Evolutionary conservation across 2,329 filamentous ascomycete species (phyloP), one percentile per base, ranked within the genome.

Genomic region (Lachnellula suecica): DNA sequence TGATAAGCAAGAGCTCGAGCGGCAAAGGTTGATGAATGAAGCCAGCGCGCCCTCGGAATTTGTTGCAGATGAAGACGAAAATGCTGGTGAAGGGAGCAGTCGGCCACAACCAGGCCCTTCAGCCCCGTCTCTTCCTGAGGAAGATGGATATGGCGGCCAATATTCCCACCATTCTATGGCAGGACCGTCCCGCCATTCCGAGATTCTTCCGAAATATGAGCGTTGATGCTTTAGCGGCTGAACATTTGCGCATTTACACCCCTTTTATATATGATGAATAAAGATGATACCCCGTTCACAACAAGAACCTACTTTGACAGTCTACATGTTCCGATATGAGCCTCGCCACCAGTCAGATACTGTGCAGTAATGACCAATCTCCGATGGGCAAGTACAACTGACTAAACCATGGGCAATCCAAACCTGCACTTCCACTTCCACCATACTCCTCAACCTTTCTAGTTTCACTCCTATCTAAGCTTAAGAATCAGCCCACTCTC

Each of bases 1-100:
- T 50, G 92, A 89, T 63, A 89, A 89, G 63, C 79, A 83, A 62
- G 86, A 90, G 63, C 68, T 88, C 11, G 84, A 88, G 63, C 73
- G 79, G 24, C 77, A 70, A 53, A 72, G 80, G 44, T 65, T 84
- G 13, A 66, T 82, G 55, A 69, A 71, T 44, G 73, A 81, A 63
- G 75, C 75, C 4, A 83, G 79, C 60, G 76, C 77, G 2, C 81
- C 81, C 3, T 70, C 72, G 1, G 66, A 72, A 19, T 79, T 83
- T 41, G 79, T 79, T 0, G 75, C 78, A 4, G 81, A 84, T 44
- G 53, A 67, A 43, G 51, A 68, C 56, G 58, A 58, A 56, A 58
- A 68, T 63, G 51, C 63, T 54, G 66, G 66, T 2, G 59, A 68
- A 34, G 66, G 44, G 50, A 65, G 53, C 43, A 66, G 59, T 31